These are phyloP conservation scores for Colletotrichum sp. DNA, from an alignment of 2,329 filamentous ascomycete genomes.

Conservation along the genomic window DNA sequence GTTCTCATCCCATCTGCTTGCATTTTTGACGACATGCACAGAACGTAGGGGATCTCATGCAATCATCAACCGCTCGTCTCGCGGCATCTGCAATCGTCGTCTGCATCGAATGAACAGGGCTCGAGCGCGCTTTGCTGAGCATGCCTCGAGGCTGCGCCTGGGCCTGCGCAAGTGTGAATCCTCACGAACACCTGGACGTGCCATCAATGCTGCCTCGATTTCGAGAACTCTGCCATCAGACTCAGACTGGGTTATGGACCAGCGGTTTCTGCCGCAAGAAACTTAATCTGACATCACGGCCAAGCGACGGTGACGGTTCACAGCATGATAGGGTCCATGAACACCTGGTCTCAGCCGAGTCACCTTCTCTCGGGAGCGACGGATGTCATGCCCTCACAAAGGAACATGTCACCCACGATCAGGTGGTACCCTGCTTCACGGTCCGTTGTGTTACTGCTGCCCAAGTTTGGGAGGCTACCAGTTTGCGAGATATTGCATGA, in stretches of 20 bases:
- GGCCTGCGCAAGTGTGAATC: neutral
- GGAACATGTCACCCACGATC: neutral
- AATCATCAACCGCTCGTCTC: neutral
- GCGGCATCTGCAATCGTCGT: neutral
- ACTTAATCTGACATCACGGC: neutral
- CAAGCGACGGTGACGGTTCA: neutral
- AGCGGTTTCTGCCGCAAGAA: neutral
- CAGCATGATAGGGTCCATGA: neutral
- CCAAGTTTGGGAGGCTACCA: accelerated
- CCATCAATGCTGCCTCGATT: neutral
- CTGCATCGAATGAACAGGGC: neutral
- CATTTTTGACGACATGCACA: neutral
- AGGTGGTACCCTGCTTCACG: accelerated
- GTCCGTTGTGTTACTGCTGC: accelerated
- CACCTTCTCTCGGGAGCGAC: neutral
- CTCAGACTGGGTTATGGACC: neutral
- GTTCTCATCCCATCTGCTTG: neutral
- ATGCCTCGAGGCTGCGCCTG: neutral
- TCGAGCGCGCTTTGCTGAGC: neutral
- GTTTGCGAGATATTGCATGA: neutral
- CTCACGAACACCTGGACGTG: neutral
- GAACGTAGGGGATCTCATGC: neutral
- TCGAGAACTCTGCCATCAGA: neutral
- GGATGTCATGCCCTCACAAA: neutral
- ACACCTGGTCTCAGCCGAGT: neutral